Evolutionary conservation across 2,329 filamentous ascomycete species (phyloP).

Genomic region (Alternaria arbusti): DNA sequence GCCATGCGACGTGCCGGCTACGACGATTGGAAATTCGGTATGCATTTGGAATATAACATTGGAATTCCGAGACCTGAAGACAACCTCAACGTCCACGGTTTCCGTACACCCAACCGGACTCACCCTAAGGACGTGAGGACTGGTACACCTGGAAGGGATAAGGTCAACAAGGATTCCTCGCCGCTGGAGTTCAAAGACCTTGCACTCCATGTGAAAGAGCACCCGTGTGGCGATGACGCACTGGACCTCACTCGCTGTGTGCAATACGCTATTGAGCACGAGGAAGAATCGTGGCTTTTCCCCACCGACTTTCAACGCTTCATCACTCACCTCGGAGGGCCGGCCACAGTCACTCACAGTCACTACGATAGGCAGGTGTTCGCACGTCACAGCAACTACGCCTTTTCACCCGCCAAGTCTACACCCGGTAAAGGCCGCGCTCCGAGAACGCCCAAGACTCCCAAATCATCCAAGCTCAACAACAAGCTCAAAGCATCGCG

Average conservation of each 20-base stretch:
- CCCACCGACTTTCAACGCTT: slow-evolving; percentile 29
- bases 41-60: slow-evolving; percentile 6
- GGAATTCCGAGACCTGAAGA: slow-evolving; percentile 8
- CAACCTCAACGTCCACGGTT: slow-evolving; percentile 24
- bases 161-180: slow-evolving; percentile 10
- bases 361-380: slow-evolving; percentile 28
- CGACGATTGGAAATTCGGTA: slow-evolving; percentile 19
- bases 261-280: slow-evolving; percentile 25
- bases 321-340: slow-evolving; percentile 27
- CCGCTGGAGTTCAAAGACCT: slow-evolving; percentile 33
- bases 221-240: slow-evolving; percentile 31
- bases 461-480: background rate
- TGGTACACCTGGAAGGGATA: background rate
- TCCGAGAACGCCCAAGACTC: background rate
- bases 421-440: background rate
- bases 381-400: slow-evolving; percentile 15
- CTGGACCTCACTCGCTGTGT: slow-evolving; percentile 39
- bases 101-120: slow-evolving; percentile 23
- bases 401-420: background rate
- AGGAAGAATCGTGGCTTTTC: slow-evolving; percentile 32
- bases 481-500: background rate
- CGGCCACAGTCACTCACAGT: slow-evolving; percentile 12
- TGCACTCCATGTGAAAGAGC: slow-evolving; percentile 25
- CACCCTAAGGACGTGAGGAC: slow-evolving; percentile 15
- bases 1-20: slow-evolving; percentile 26